A percentile compares a stretch with the other conserved stretches of the same genome.
Conservation (phyloP, 139 green algal species). For the Coccomyxa sp. region DNA sequence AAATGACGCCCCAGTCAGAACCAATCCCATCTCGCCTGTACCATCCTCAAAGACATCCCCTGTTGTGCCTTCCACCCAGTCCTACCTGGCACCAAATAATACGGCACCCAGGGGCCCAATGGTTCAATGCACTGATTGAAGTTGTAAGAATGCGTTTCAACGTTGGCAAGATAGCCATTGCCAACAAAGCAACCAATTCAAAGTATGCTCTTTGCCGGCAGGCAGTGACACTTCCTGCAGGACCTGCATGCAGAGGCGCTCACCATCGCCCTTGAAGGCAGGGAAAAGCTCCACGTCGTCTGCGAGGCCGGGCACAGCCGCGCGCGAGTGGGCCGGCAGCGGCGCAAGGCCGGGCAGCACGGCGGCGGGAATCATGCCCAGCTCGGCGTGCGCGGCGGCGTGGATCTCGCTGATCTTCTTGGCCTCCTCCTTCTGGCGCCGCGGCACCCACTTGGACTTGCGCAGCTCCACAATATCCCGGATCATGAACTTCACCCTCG, state of each 20-base stretch:
- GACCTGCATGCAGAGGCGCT: too few relatives aligned
- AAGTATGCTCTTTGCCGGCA: too few relatives aligned
- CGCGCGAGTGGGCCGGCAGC: constrained; percentile 34
- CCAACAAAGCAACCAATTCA: too few relatives aligned
- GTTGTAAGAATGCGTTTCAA: too few relatives aligned
- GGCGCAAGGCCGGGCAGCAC: constrained; percentile 34
- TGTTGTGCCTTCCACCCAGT: too few relatives aligned
- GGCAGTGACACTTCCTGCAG: too few relatives aligned
- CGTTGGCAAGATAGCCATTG: too few relatives aligned
- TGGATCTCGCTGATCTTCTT: constrained; percentile 90
- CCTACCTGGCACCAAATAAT: too few relatives aligned
- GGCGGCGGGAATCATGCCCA: constrained; percentile 72
- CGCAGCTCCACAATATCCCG: constrained; percentile 70
- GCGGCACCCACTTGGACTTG: constrained; percentile 38
- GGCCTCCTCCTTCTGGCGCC: constrained; percentile 29
- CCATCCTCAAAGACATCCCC: too few relatives aligned
- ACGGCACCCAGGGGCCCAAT: not conserved
- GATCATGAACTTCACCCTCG: constrained; percentile 57
- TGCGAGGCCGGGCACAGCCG: constrained; percentile 1
- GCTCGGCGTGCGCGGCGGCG: constrained; percentile 76
- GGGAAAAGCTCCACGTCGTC: constrained; percentile 59
- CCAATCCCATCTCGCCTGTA: too few relatives aligned
- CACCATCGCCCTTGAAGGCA: constrained; percentile 38
- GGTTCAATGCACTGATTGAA: not conserved
- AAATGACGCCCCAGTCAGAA: too few relatives aligned